These are phyloP conservation scores for Aspergillus eucalypticola DNA, from an alignment of 2,329 filamentous ascomycete genomes.

Conservation along the genomic window DNA sequence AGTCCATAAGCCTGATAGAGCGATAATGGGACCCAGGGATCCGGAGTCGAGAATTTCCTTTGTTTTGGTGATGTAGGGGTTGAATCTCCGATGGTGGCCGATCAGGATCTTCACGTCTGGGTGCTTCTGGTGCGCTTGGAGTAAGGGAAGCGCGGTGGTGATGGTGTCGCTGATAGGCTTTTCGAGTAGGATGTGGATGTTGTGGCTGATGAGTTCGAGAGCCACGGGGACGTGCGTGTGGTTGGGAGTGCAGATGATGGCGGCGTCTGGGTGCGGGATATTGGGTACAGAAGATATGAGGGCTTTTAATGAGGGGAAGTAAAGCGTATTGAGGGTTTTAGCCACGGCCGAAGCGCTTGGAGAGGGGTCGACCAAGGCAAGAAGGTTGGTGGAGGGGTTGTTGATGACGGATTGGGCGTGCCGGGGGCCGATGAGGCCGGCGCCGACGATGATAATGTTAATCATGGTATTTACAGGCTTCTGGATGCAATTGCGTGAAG, in stretches of 20 bases:
- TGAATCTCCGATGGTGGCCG: conserved; percentile 62
- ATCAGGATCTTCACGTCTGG: conserved; percentile 42
- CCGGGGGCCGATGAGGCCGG: conserved; percentile 53
- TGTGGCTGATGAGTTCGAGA: conserved; percentile 49
- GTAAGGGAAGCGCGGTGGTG: conserved; percentile 24
- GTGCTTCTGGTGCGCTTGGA: conserved; percentile 38
- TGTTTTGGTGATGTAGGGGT: conserved; percentile 55
- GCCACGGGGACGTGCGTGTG: conserved; percentile 57
- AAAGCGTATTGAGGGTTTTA: conserved; percentile 38
- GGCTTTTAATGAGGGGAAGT: conserved; percentile 44
- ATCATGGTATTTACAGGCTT: too few relatives aligned
- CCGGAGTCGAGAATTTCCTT: conserved; percentile 48
- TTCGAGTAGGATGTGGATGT: conserved; percentile 58
- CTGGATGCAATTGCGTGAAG: not conserved
- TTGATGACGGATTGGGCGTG: conserved; percentile 49
- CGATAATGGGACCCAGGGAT: conserved; percentile 51
- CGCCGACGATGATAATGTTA: conserved; percentile 48
- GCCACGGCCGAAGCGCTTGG: conserved; percentile 41
- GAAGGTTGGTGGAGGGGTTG: conserved; percentile 42
- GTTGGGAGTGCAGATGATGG: conserved; percentile 62
- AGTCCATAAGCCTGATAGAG: conserved; percentile 58
- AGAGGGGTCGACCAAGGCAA: conserved; percentile 51
- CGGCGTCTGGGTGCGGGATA: conserved; percentile 50
- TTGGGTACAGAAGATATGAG: conserved; percentile 44
- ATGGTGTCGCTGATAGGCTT: conserved; percentile 55